A percentile compares a stretch with the other conserved stretches of the same genome.
These are phyloP conservation scores for Parastagonospora nodorum DNA, from an alignment of 2,329 filamentous ascomycete species.

Conservation along the genomic window DNA sequence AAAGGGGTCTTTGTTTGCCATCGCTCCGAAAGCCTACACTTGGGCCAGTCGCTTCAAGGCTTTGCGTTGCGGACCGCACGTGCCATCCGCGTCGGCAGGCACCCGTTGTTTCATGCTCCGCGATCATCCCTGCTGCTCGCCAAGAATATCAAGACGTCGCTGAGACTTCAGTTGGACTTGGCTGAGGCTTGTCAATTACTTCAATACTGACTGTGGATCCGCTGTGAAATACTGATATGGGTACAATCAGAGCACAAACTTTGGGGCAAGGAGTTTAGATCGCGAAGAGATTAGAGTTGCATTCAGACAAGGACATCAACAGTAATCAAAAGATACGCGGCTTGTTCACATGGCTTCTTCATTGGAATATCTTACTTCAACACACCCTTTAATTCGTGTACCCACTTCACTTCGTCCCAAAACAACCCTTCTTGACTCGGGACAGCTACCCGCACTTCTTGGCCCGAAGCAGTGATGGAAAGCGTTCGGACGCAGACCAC, in stretches of 20 bases:
- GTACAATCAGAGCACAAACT: not conserved
- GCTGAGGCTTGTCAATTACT: conserved; percentile 16
- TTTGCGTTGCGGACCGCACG: not conserved
- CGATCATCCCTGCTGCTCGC: conserved; percentile 8
- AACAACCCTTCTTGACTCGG: not conserved
- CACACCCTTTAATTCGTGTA: not conserved
- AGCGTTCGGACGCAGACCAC: not conserved
- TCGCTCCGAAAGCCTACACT: too few species aligned
- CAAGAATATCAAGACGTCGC: conserved; percentile 20
- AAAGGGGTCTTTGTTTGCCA: too few species aligned
- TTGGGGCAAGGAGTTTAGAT: too few species aligned
- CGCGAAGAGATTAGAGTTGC: too few species aligned
- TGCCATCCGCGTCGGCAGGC: conserved; percentile 2
- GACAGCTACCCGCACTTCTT: conserved; percentile 2
- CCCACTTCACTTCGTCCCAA: not conserved
- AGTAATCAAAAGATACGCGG: not conserved
- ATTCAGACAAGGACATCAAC: not conserved
- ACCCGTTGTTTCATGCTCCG: conserved; percentile 19
- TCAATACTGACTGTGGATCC: not conserved
- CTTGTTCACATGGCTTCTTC: conserved; percentile 2
- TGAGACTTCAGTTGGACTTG: conserved; percentile 30
- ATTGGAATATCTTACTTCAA: conserved; percentile 7
- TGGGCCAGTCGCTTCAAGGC: not conserved
- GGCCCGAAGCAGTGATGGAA: conserved; percentile 1
- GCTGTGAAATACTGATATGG: not conserved